phyloP scores from a whole-genome alignment of 805 yeast genomes.

The Lipomyces sp. region DNA sequence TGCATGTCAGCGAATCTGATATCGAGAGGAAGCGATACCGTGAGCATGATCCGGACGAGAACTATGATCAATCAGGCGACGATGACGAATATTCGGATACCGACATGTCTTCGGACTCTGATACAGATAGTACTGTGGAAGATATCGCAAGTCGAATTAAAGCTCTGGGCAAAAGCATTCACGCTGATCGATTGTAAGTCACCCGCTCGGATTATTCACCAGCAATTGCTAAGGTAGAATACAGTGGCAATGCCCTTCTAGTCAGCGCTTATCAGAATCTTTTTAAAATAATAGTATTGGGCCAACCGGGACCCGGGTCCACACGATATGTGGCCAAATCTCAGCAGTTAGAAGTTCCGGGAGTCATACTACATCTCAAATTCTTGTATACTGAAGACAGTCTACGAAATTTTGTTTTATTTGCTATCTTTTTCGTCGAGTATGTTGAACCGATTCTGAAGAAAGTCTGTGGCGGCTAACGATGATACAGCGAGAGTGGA shows the following conservation, averaged over 20 bases:
- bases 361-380: slow-evolving; percentile 27
- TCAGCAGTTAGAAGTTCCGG: slow-evolving; percentile 26
- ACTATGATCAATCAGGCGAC: not conserved
- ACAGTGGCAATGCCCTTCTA: slow-evolving; percentile 16
- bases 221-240: not conserved
- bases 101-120: not conserved
- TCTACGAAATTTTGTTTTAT: not conserved
- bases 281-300: slow-evolving; percentile 19
- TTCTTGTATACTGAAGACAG: slow-evolving; percentile 13
- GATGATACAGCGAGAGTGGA: slow-evolving; percentile 10
- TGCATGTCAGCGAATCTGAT: not conserved
- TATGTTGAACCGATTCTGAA: not conserved
- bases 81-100: slow-evolving; percentile 3
- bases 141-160: slow-evolving; percentile 22
- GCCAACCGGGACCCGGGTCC: not conserved
- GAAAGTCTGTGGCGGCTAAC: not conserved
- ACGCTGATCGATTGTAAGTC: slow-evolving; percentile 9
- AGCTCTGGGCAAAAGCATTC: slow-evolving; percentile 22
- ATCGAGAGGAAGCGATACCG: not conserved
- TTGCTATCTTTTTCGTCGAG: slow-evolving; percentile 17
- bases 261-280: slow-evolving; percentile 26
- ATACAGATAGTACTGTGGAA: not conserved
- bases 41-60: not conserved
- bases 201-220: not conserved
- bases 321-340: slow-evolving; percentile 16